Evolutionary conservation across 805 yeast genomes (phyloP), one percentile per base, ranked within the genome.

Genomic region (Babjeviella inositovora): DNA sequence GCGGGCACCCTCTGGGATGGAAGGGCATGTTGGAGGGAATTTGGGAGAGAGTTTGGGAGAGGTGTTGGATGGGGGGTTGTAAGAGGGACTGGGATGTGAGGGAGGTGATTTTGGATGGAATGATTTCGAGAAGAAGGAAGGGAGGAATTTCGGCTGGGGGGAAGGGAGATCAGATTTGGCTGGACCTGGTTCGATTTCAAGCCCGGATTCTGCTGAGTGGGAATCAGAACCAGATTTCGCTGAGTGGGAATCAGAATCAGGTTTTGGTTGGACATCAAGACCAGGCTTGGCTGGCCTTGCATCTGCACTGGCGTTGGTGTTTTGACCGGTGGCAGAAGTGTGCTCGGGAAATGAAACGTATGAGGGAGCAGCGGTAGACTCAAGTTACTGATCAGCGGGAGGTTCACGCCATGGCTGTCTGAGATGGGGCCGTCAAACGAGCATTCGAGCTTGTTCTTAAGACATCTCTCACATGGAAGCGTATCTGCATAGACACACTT

Each of bases 381-480:
- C 6, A 10, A 5, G 7, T 19, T n/a, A 11, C 8, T 10, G n/a
- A 13, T 18, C 23, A 22, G 32, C 30, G 23, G 27, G 31, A 13
- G 29, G 31, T 8, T 22, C 18, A 21, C 32, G 24, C 14, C 11
- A 24, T 17, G 4, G 29, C 18, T n/a, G 33, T 25, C 22, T 30
- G 28, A 8, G 41, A 25, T 3, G 73, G 70, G 4, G 67, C 48
- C 30, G 22, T 67, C 69, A 40, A 62, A 71, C 15, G 62, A 60
- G 34, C 82, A 73, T 21, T 57, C 60, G 14, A 63, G 50, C 10
- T 64, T 64, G 11, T 50, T 55, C 18, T 57, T 54, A 9, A 50
- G 32, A 38, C 84, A 73, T 27, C 79, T 39, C 30, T 59, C 62
- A 39, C 84, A 73, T 2, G 73, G 71, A 24, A 62, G 43, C 2